A percentile compares a stretch with the other conserved stretches of the same genome.
Conservation (phyloP, 495 filamentous ascomycete genomes). For the Penicillium simplicissimum region DNA sequence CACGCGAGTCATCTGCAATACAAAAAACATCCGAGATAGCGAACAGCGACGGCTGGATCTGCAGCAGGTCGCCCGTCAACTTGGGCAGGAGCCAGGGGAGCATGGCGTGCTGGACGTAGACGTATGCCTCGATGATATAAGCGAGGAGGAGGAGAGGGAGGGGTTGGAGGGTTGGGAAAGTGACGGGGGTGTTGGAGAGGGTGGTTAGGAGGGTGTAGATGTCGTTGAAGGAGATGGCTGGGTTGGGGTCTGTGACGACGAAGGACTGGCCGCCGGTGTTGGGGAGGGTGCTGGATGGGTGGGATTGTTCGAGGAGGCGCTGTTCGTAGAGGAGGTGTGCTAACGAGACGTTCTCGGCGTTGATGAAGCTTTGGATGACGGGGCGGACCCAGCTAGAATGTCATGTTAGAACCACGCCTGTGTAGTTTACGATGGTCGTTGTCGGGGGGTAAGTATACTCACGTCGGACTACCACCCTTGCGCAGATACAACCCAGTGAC, state of each 20-base stretch:
- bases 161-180: slow-evolving; percentile 31
- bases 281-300: slow-evolving; percentile 37
- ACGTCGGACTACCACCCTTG: slow-evolving; percentile 38
- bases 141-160: slow-evolving; percentile 43
- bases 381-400: slow-evolving; percentile 46
- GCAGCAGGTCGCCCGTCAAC: slow-evolving; percentile 43
- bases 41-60: slow-evolving; percentile 56
- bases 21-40: slow-evolving; percentile 51
- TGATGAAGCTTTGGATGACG: slow-evolving; percentile 57
- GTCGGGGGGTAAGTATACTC: slow-evolving; percentile 17
- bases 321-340: slow-evolving; percentile 62
- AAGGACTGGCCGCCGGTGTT: slow-evolving; percentile 46
- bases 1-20: slow-evolving; percentile 48
- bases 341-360: slow-evolving; percentile 57
- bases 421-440: not conserved
- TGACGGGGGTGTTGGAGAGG: slow-evolving; percentile 33
- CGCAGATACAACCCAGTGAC: slow-evolving; percentile 44
- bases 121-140: slow-evolving; percentile 52
- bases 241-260: slow-evolving; percentile 42
- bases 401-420: slow-evolving; percentile 11
- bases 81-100: slow-evolving; percentile 46
- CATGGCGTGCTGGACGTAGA: slow-evolving; percentile 43
- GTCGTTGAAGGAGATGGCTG: slow-evolving; percentile 37
- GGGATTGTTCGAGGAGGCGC: slow-evolving; percentile 49
- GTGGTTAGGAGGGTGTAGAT: slow-evolving; percentile 36